Conservation (phyloP, 306 rosid genomes). For the Vigna hirtella region DNA sequence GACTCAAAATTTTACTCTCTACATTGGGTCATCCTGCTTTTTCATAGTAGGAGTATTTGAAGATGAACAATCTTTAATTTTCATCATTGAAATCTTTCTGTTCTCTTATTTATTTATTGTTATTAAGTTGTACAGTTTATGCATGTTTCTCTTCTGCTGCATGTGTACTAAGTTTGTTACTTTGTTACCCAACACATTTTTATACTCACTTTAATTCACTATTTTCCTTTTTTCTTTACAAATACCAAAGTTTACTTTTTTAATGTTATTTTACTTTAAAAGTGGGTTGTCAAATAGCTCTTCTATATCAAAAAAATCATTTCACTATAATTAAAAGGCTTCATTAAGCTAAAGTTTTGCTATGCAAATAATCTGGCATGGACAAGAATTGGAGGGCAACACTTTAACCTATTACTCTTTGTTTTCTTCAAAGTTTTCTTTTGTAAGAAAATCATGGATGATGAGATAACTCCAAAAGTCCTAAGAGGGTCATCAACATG, state of each 20-base stretch:
- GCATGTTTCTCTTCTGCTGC: background rate
- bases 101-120: background rate
- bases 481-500: conserved; percentile 12
- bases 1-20: background rate
- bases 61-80: conserved; percentile 1
- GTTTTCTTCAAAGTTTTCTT: background rate
- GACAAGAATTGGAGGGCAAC: background rate
- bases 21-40: background rate
- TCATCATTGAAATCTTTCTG: background rate
- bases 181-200: no score
- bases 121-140: background rate
- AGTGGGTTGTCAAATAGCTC: no score
- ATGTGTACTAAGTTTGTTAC: background rate
- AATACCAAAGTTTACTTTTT: no score
- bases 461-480: conserved; percentile 15
- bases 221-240: no score
- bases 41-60: background rate
- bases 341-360: background rate
- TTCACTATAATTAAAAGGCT: no score
- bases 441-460: conserved; percentile 1
- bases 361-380: background rate
- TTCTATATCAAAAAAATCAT: no score
- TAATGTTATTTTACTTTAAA: no score
- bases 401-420: conserved; percentile 5
- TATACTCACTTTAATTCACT: no score